Base-by-base conservation (phyloP, 106 monocot genomes). In the Platanthera guangdongensis region DNA sequence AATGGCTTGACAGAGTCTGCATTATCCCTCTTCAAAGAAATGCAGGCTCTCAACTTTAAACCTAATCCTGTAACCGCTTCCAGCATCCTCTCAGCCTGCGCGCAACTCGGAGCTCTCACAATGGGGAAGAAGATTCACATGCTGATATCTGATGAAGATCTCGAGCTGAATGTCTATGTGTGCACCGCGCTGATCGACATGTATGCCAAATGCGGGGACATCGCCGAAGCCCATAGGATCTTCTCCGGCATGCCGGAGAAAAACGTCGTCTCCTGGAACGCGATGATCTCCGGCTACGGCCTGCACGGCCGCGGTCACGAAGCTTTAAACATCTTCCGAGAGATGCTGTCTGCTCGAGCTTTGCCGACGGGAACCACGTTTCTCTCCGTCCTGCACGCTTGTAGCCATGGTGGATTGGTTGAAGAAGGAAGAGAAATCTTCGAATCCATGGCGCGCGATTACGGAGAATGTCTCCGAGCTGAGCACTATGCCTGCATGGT, bases 401-500 rank as follows among this genome's bases (percentile, higher is more conserved):
- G 95, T 52, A 92, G 95, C 84, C 89, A 92, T 76, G 89, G 89
- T 3, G 89, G 95, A 8, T 82, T 92, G 74, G 86, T 92, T 9
- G 84, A 92, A 48, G 85, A 92, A 14, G 95, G 95, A 0, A 48
- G 8, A 2, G 63, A 8, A 19, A 74, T 84, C 51, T 95, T 89
- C 74, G 45, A 21, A 13, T 85, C 82, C 0, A 92, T 95, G 91
- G 55, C 72, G 9, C 13, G 52, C 0, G 73, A 87, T 65, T 70
- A 89, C 78, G 77, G 83, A 49, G 47, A 89, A 53, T 71, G 80
- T 9, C 83, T 87, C 1, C 71, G 73, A 15, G 53, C 77, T 2
- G 95, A 92, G 76, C 95, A 95, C 64, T 87, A 84, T 67, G 89
- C 91, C 21, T 91, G 86, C 57, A 83, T 95, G 89, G 95, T 95